Evolutionary conservation across 2,329 filamentous ascomycete genomes (phyloP), one percentile per base, ranked within the genome.

Genomic region (Aquanectria penicillioides): DNA sequence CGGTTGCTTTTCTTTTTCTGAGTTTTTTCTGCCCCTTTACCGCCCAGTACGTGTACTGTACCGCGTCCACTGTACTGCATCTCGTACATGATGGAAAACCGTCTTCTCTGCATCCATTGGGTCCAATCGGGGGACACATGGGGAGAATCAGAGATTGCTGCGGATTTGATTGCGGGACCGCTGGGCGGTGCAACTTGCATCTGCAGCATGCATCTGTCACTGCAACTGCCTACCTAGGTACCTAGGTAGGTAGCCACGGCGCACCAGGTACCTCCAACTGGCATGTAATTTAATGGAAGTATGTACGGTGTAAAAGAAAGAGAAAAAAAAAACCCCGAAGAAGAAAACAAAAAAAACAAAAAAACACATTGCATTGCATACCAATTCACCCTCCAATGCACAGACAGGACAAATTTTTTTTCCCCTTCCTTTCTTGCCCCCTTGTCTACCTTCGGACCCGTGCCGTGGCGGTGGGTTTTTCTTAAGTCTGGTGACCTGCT

Each of bases 391-490:
- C 25, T 20, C 12, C 18, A 47, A 34, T 17, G 15, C 38, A 48
- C 31, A 13, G 17, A 20, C 25, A 44, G 36, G 3, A 46, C 41
- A 13, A 46, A 22, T 46, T 33, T 18, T n/a, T n/a, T n/a, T n/a
- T n/a, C n/a, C n/a, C n/a, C n/a, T n/a, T n/a, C n/a, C n/a, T n/a
- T n/a, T n/a, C n/a, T n/a, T n/a, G n/a, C 54, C 54, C 47, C 18
- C 38, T 36, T 33, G 31, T 29, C 38, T 37, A 5, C 25, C 48
- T 12, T 46, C 40, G 57, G 61, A 63, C 46, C 63, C 47, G 60
- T 67, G 54, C 61, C 46, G 60, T 61, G 52, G 61, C 54, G 46
- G 61, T 50, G 52, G 60, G 38, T 41, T 40, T 37, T 58, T 40
- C 36, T 23, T 41, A 17, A n/a, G 55, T 53, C 55, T 40, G 55